phyloP scores from a whole-genome alignment of 495 filamentous ascomycete species.

The Aspergillus campestris region DNA sequence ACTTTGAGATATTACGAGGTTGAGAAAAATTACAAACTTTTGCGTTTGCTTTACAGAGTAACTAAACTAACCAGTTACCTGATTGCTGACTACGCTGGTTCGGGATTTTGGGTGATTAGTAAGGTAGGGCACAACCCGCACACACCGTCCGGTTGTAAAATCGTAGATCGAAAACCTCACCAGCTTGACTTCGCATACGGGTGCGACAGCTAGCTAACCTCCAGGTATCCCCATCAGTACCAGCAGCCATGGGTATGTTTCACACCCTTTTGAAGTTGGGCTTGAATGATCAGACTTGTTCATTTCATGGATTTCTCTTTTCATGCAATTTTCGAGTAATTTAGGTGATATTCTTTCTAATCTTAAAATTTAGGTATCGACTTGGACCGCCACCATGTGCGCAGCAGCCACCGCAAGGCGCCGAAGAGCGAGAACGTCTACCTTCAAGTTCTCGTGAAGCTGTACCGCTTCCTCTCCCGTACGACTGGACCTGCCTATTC shows the following conservation, averaged over 20 bases:
- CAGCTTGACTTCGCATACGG: constrained; percentile 31
- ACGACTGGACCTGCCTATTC: constrained; percentile 29
- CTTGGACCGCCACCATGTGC: constrained; percentile 74
- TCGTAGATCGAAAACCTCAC: constrained; percentile 36
- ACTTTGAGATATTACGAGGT: too few species aligned
- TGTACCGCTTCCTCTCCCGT: constrained; percentile 98
- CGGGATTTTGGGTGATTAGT: constrained; percentile 16
- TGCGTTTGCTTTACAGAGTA: too few species aligned
- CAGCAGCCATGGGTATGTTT: constrained; percentile 43
- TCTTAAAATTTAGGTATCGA: constrained; percentile 47
- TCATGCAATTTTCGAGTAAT: background rate
- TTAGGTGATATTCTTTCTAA: background rate
- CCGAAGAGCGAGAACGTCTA: constrained; percentile 98
- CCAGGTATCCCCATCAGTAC: constrained; percentile 35
- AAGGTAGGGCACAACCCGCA: constrained; percentile 45
- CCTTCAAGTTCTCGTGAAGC: constrained; percentile 94
- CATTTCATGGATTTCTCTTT: background rate
- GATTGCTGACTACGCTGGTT: background rate
- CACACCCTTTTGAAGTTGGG: background rate
- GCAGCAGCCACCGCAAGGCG: constrained; percentile 82
- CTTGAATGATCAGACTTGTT: too few species aligned
- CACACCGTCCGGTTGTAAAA: constrained; percentile 37
- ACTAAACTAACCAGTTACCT: too few species aligned
- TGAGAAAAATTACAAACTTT: too few species aligned
- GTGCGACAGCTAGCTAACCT: constrained; percentile 41